phyloP scores from a whole-genome alignment of 148 eudicot genomes.

The Salicornia ramosissima region DNA sequence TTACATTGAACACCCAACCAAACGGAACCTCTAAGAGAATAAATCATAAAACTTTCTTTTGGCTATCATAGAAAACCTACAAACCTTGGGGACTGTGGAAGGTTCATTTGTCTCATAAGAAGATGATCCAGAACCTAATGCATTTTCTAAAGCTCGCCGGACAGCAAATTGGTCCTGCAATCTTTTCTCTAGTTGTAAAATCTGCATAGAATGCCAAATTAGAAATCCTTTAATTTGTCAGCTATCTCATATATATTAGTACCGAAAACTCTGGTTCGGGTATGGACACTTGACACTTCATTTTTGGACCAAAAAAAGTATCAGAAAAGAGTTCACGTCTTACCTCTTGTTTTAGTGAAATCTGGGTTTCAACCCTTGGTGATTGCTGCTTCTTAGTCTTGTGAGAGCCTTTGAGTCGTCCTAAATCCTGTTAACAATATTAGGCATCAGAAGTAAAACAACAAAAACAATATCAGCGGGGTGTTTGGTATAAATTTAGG shows the following conservation, averaged over 20 bases:
- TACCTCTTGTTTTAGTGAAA: slow-evolving; percentile 79
- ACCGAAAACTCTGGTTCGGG: not conserved
- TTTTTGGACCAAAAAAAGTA: not conserved
- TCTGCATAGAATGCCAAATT: slow-evolving; percentile 35
- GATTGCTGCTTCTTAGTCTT: slow-evolving; percentile 41
- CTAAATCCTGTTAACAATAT: slow-evolving; percentile 45
- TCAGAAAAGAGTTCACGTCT: not conserved
- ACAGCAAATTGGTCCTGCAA: slow-evolving; percentile 70
- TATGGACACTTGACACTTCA: not conserved
- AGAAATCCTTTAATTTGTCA: not conserved
- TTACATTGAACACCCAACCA: too few relatives aligned
- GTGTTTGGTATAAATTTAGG: too few relatives aligned
- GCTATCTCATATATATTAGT: not conserved
- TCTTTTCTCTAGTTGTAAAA: slow-evolving; percentile 77
- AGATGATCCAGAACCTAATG: slow-evolving; percentile 62
- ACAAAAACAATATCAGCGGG: not conserved
- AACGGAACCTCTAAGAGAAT: too few relatives aligned
- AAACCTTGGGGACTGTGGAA: slow-evolving; percentile 65
- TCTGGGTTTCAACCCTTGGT: slow-evolving; percentile 46
- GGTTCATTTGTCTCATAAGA: slow-evolving; percentile 38
- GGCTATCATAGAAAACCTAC: slow-evolving; percentile 16
- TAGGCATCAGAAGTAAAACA: not conserved
- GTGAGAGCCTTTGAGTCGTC: slow-evolving; percentile 34
- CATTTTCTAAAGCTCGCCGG: slow-evolving; percentile 71
- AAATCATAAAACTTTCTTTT: too few relatives aligned